Base-by-base conservation (phyloP, 768 basidiomycete species). In the Boletus vinaceobasis region DNA sequence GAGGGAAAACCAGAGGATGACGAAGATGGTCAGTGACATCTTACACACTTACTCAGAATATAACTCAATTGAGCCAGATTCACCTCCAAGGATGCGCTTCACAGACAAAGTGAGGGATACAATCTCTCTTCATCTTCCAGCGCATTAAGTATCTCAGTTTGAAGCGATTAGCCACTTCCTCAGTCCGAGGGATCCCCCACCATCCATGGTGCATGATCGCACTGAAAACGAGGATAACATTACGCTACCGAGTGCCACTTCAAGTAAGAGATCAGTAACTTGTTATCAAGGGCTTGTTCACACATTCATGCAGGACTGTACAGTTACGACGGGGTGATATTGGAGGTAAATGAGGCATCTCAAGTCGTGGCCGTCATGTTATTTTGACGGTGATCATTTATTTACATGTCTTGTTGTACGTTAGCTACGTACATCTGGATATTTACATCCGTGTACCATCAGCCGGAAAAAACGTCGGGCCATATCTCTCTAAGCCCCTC, bases 161-260 rank as follows among this genome's bases (percentile, higher is more conserved):
- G 89, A 91, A 65, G 85, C 83, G 15, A 88, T 90, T 53, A 84
- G 82, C 49, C 87, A 87, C 60, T 90, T 91, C 62, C 78, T 91
- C 4, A 83, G 81, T 58, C 88, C 88, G 3, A 79, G 77, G n/a
- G 86, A 88, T 61, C 76, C 81, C 17, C 85, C 88, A 8, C 86
- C 87, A 1, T 88, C 87, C 2, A 92, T 92, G 90, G 75, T 82
- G 38, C 79, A 91, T 11, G 87, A 93, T 67, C 81, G 88, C 43
- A 87, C 87, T 15, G 86, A 87, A 60, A 87, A 87, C 31, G 86
- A 90, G 50, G 85, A 88, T 40, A 77, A 78, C 32, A 74, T 90
- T 31, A 87, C 82, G 7, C 68, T 90, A 21, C 87, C 85, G 10
- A 83, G 81, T 61, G 73, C 87, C 14, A 79, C 81, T 11, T 88